Base-by-base conservation (phyloP, 148 eudicot genomes). In the Chenopodium album region DNA sequence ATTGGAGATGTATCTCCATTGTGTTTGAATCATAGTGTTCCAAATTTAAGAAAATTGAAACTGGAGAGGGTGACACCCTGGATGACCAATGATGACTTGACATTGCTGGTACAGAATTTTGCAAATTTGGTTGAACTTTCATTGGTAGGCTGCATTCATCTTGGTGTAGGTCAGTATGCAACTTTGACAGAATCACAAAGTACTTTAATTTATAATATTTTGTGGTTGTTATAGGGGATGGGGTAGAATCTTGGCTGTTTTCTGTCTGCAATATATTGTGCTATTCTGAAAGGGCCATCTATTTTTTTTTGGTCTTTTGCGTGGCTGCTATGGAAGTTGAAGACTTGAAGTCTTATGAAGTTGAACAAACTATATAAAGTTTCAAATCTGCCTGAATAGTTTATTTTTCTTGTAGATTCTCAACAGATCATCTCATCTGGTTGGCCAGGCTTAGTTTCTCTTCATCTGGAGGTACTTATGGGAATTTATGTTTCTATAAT, bases 61-160 rank as follows among this genome's bases (percentile, higher is more conserved):
- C 93, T 95, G 85, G 92, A 93, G 89, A 90, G 98, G 79, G 98
- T 92, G 81, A 82, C 94, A 77, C 92, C 98, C 7, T 92, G 93
- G 97, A 90, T 95, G 99, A 92, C 89, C 71, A 92, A 92, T 87
- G 90, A 78, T 73, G 88, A 89, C 87, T 83, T 95, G 90, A 78
- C 83, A 76, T 83, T 80, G 48, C 77, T 95, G 86, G 85, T 91
- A 37, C 88, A 91, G 79, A 91, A 85, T 82, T 87, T 87, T 86
- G 80, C 89, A 54, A 89, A 85, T 73, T 46, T 95, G 80, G 77
- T 78, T 44, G 90, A 92, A 78, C 88, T 95, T 74, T 91, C 92
- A 66, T 78, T 95, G 90, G 76, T 88, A 65, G 98, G 98, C 60
- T 95, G 98, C 87, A 76, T 63, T 75, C 87, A 70, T 80, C 91